phyloP scores from a whole-genome alignment of 2,329 filamentous ascomycete species.

The Alternaria conjuncta region DNA sequence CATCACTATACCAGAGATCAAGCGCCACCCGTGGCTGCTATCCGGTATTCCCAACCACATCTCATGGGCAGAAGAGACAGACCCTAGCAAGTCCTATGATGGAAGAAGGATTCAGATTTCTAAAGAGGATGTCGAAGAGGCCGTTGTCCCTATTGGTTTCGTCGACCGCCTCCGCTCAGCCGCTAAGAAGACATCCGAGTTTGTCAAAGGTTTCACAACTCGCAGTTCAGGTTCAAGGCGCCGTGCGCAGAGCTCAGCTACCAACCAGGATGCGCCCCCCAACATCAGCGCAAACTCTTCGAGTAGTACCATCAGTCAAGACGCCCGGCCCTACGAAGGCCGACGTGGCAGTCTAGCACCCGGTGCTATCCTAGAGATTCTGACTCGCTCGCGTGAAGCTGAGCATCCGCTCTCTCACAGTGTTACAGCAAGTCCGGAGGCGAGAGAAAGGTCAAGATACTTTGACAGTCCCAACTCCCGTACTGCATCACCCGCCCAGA shows the following conservation, averaged over 20 bases:
- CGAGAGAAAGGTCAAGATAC: slow-evolving; percentile 44
- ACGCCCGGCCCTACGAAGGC: slow-evolving; percentile 58
- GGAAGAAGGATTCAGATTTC: slow-evolving; percentile 92
- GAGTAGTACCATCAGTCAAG: slow-evolving; percentile 62
- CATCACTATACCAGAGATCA: slow-evolving; percentile 89
- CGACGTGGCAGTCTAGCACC: slow-evolving; percentile 64
- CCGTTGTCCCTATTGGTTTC: slow-evolving; percentile 87
- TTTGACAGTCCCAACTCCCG: slow-evolving; percentile 48
- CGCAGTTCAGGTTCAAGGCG: slow-evolving; percentile 55
- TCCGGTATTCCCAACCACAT: slow-evolving; percentile 75
- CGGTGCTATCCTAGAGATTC: slow-evolving; percentile 62
- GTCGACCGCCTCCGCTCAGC: slow-evolving; percentile 83
- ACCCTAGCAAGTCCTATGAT: slow-evolving; percentile 77
- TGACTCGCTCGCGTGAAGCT: slow-evolving; percentile 58
- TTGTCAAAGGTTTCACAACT: slow-evolving; percentile 33
- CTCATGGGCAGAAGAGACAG: slow-evolving; percentile 92
- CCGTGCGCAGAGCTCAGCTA: slow-evolving; percentile 62
- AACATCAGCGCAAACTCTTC: slow-evolving; percentile 61
- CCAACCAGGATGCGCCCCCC: slow-evolving; percentile 60
- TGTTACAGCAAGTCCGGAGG: slow-evolving; percentile 71
- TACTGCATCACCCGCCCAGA: slow-evolving; percentile 49
- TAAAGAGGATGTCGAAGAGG: slow-evolving; percentile 86
- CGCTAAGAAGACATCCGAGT: slow-evolving; percentile 55
- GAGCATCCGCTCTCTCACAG: slow-evolving; percentile 80
- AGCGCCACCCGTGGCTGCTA: slow-evolving; percentile 90